Evolutionary conservation across 1,284 basidiomycete genomes (phyloP), one percentile per base, ranked within the genome.

Genomic region (Cutaneotrichosporon sp.): DNA sequence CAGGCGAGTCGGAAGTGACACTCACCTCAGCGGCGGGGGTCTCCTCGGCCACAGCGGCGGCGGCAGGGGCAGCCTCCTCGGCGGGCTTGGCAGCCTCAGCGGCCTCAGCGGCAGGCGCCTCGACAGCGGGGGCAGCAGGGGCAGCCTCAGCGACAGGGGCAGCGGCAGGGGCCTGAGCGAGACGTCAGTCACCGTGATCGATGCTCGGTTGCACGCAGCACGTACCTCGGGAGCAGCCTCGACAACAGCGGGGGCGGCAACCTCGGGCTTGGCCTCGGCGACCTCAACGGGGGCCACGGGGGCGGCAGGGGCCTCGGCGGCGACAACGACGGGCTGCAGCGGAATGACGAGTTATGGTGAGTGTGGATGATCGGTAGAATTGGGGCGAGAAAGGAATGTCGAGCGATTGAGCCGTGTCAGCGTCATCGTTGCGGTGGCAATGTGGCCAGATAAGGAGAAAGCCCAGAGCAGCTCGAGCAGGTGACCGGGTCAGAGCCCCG

Each of bases 21-120:
- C 51, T 24, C 34, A 53, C 53, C 43, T 61, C 67, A 11, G 68
- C 56, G 27, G 68, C 51, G 34, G 67, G 49, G 29, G 62, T 65
- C 49, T 71, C 68, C 43, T 47, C 56, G 50, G 70, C 18, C 16
- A 18, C 66, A 43, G 55, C 24, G 20, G 38, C 18, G n/a, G 38
- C 57, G 31, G 47, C 53, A 24, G 43, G 36, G 49, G 53, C n/a
- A n/a, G n/a, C 34, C 31, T 58, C 53, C 22, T 43, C 47, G 18
- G 52, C 34, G 38, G 51, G 54, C 58, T 59, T 60, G 36, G 73
- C 72, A 46, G 71, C 70, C 45, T 69, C 71, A 47, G 72, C 70
- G 38, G 71, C 68, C 54, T 63, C 67, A 58, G 69, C 72, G 29
- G 70, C 71, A 31, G 69, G 56, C 38, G 71, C 72, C 59, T 70